Base-by-base conservation (phyloP, 352 stramenopile species). In the Phytophthora ohioensis region DNA sequence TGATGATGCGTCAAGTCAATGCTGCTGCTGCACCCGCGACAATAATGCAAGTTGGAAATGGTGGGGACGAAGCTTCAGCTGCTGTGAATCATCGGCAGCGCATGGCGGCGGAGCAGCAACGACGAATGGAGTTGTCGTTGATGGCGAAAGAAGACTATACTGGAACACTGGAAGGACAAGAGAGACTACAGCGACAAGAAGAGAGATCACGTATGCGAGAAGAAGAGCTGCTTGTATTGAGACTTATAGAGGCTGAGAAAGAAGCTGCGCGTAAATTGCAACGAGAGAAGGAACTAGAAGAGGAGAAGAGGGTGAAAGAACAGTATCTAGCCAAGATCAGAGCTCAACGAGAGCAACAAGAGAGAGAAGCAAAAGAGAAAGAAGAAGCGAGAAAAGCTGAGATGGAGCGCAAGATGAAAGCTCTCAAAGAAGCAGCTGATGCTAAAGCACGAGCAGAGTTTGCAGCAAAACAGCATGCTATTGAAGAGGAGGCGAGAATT, bases 131-230 rank as follows among this genome's bases (percentile, higher is more conserved):
- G 56, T 54, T 80, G 30, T 36, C 51, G 32, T 56, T 81, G 35
- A 93, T 91, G 86, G 53, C 70, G 5, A 75, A 61, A 2, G 86
- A 93, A 34, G 86, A 93, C 57, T 93, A 92, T 55, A 80, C 67
- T 0, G 73, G 79, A 17, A 93, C 80, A 4, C 61, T 61, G 0
- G 86, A 92, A 41, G 85, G 85, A 3, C 64, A 80, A 0, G 82
- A 76, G 48, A 66, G 85, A 35, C 67, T 85, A 8, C 64, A 69
- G 34, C 70, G 85, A 4, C 85, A 88, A n/a, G 72, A 85, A 11
- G 84, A 91, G 55, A 76, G 72, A 2, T 75, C 77, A 31, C 57
- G 59, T 13, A 92, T 93, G 85, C 49, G 71, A 45, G 84, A 91
- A 32, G 84, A 93, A 62, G 85, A 93, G 41, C 59, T 90, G 9